A percentile compares a stretch with the other conserved stretches of the same genome.
These are phyloP conservation scores for Pestalotiopsis sp. DNA, from an alignment of 2,329 filamentous ascomycete genomes.

Conservation along the genomic window DNA sequence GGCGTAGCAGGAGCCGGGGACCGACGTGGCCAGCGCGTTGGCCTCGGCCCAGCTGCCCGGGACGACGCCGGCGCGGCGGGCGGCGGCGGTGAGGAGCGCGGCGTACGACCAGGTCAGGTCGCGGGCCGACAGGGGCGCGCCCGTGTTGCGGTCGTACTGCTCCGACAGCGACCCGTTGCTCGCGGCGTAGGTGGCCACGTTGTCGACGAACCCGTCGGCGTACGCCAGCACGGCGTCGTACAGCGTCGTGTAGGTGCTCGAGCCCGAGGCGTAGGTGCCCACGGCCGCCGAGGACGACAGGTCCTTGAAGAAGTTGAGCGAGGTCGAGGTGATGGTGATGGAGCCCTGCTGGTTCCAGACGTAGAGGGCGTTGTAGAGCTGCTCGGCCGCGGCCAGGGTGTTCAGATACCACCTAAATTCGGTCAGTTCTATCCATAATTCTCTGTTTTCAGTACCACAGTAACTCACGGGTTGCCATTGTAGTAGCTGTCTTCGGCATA, in stretches of 20 bases:
- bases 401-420: conserved; percentile 81
- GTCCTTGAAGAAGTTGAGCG: conserved; percentile 72
- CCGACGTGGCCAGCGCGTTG: conserved; percentile 42
- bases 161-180: conserved; percentile 67
- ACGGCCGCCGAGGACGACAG: conserved; percentile 58
- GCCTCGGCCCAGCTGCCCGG: conserved; percentile 57
- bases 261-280: conserved; percentile 62
- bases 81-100: conserved; percentile 62
- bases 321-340: conserved; percentile 66
- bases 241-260: conserved; percentile 54
- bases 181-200: conserved; percentile 65
- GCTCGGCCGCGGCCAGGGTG: conserved; percentile 77
- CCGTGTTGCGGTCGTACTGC: conserved; percentile 62
- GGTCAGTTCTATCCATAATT: too few species aligned
- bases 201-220: conserved; percentile 62
- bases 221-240: conserved; percentile 59
- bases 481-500: conserved; percentile 77
- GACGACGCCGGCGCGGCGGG: conserved; percentile 56
- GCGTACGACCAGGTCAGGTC: conserved; percentile 55
- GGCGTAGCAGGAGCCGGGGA: conserved; percentile 51
- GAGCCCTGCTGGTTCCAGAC: conserved; percentile 68
- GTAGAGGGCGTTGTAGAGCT: conserved; percentile 75
- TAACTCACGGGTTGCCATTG: conserved; percentile 67
- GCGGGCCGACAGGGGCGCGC: conserved; percentile 60
- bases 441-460: too few species aligned